A percentile compares a stretch with the other conserved stretches of the same genome.
Evolutionary conservation across 148 eudicot species (phyloP).

Genomic region (Chenopodium quinoa): DNA sequence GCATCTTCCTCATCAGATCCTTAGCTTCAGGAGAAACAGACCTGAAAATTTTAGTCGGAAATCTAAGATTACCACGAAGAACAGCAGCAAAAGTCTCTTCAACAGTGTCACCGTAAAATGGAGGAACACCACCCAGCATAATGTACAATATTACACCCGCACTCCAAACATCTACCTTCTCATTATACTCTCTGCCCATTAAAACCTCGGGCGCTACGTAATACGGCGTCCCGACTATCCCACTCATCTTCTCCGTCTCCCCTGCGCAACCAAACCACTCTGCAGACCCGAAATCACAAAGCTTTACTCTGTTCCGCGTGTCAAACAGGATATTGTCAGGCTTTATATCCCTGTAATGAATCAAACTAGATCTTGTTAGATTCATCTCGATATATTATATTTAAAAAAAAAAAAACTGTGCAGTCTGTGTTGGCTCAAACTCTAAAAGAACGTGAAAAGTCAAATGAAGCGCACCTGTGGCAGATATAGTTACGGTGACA

Average conservation of each 20-base stretch:
- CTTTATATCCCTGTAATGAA: slow-evolving; percentile 50
- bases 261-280: slow-evolving; percentile 54
- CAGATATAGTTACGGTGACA: slow-evolving; percentile 77
- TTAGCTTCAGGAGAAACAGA: slow-evolving; percentile 70
- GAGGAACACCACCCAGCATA: slow-evolving; percentile 79
- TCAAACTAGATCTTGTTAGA: too few species aligned
- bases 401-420: too few species aligned
- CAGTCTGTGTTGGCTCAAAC: too few species aligned
- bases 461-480: slow-evolving; percentile 33
- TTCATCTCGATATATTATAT: too few species aligned
- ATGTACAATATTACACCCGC: slow-evolving; percentile 77
- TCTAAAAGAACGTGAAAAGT: too few species aligned
- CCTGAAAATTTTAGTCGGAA: slow-evolving; percentile 68
- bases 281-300: slow-evolving; percentile 84
- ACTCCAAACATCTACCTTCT: slow-evolving; percentile 91
- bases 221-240: slow-evolving; percentile 91
- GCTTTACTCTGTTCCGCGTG: slow-evolving; percentile 39
- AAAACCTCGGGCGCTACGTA: slow-evolving; percentile 92
- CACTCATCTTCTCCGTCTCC: slow-evolving; percentile 43
- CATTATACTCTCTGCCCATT: slow-evolving; percentile 64
- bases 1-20: slow-evolving; percentile 88
- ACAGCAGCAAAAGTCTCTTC: slow-evolving; percentile 74
- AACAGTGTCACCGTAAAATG: slow-evolving; percentile 67
- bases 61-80: slow-evolving; percentile 64
- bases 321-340: slow-evolving; percentile 84